These are phyloP conservation scores for Mycena capillaripes DNA, from an alignment of 768 basidiomycete species.

Conservation along the genomic window DNA sequence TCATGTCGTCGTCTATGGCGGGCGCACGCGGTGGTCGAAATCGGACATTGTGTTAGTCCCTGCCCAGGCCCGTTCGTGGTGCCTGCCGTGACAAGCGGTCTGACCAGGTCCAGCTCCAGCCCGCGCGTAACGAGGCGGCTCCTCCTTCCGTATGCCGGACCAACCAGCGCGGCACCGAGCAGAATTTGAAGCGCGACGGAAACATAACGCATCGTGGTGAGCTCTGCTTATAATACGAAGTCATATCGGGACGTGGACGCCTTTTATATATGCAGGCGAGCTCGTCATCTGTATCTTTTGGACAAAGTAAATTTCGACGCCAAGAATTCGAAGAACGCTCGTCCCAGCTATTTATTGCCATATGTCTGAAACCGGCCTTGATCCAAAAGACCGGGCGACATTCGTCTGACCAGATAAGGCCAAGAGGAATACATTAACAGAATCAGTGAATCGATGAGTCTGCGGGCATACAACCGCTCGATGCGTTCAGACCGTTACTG, in stretches of 20 bases:
- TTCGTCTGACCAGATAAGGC: no score
- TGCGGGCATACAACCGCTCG: no score
- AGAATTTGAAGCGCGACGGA: background rate
- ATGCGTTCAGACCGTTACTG: no score
- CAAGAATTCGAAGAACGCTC: no score
- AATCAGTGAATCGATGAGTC: no score
- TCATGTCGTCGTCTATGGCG: background rate
- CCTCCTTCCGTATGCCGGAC: background rate
- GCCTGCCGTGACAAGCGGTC: background rate
- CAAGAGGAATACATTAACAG: no score
- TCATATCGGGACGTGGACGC: no score
- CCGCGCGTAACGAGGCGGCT: conserved; percentile 22
- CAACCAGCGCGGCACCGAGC: background rate
- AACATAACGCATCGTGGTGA: background rate
- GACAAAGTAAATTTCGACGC: background rate
- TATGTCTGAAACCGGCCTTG: background rate
- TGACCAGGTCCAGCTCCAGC: background rate
- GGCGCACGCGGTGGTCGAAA: background rate
- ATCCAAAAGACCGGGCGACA: background rate
- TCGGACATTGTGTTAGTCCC: background rate
- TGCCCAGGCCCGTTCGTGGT: background rate
- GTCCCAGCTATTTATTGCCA: background rate
- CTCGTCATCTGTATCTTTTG: no score
- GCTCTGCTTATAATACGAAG: no score
- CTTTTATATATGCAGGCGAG: no score